These are phyloP conservation scores for Brassica carinata DNA, from an alignment of 345 rosid species.

Conservation along the genomic window DNA sequence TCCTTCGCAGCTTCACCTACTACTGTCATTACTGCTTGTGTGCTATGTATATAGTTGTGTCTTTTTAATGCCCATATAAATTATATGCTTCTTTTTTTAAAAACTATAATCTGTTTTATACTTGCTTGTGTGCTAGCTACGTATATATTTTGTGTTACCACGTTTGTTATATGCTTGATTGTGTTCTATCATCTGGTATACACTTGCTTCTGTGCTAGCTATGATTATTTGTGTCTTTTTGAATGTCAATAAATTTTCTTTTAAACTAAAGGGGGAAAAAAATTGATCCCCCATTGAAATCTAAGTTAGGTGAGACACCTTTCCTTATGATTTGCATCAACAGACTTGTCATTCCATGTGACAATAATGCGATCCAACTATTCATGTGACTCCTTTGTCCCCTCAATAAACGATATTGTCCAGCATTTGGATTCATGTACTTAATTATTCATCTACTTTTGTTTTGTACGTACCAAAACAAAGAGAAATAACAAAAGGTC, in stretches of 20 bases:
- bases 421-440: slow-evolving; percentile 18
- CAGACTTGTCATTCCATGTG: slow-evolving; percentile 28
- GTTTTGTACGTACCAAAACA: not conserved
- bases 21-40: not conserved
- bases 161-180: too few species aligned
- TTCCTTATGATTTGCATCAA: slow-evolving; percentile 11
- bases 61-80: not conserved
- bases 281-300: not conserved
- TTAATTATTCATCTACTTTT: slow-evolving; percentile 20
- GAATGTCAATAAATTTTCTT: not conserved
- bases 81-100: too few species aligned
- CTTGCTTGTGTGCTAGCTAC: too few species aligned
- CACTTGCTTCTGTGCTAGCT: too few species aligned
- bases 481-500: not conserved
- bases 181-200: too few species aligned
- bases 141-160: too few species aligned
- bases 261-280: not conserved
- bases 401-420: slow-evolving; percentile 24
- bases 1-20: not conserved
- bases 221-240: not conserved
- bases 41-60: too few species aligned
- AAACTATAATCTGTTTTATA: too few species aligned
- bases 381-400: slow-evolving; percentile 28
- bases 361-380: slow-evolving; percentile 35
- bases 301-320: slow-evolving; percentile 21